Evolutionary conservation across 2,329 filamentous ascomycete species (phyloP).

Genomic region (Lachnellula arida): DNA sequence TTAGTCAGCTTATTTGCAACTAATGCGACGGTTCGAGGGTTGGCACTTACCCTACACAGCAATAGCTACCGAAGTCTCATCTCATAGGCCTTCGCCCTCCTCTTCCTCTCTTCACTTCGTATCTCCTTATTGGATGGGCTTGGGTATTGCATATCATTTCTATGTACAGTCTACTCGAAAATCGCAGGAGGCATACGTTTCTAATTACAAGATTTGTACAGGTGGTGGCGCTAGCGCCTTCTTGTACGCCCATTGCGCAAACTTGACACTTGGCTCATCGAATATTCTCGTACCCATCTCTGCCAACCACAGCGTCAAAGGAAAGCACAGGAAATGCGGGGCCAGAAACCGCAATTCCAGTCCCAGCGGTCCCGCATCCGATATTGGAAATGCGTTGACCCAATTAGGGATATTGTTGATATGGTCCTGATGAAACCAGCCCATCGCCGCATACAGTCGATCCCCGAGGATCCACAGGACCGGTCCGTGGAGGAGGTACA

Average conservation of each 20-base stretch:
- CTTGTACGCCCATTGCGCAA: slow-evolving; percentile 53
- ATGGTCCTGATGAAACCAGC: slow-evolving; percentile 48
- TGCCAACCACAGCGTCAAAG: slow-evolving; percentile 54
- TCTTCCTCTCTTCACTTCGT: too few species aligned
- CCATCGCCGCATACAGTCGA: slow-evolving; percentile 56
- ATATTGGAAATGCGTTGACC: slow-evolving; percentile 59
- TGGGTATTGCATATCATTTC: background rate
- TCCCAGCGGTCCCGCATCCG: slow-evolving; percentile 58
- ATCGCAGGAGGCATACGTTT: background rate
- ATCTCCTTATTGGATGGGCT: too few species aligned
- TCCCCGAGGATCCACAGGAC: slow-evolving; percentile 57
- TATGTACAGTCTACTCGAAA: background rate
- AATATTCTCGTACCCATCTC: slow-evolving; percentile 53
- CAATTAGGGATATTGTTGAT: slow-evolving; percentile 39
- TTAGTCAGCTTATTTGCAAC: too few species aligned
- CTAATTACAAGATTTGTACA: background rate
- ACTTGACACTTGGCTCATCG: slow-evolving; percentile 57
- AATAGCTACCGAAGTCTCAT: too few species aligned
- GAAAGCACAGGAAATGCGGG: slow-evolving; percentile 56
- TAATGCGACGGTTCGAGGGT: too few species aligned
- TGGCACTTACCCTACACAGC: too few species aligned
- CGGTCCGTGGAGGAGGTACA: slow-evolving; percentile 62
- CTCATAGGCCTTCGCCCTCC: too few species aligned
- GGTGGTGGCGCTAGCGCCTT: slow-evolving; percentile 32
- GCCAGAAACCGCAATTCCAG: slow-evolving; percentile 56